Base-by-base conservation (phyloP, 2,329 filamentous ascomycete species). In the Monilinia fructigena region DNA sequence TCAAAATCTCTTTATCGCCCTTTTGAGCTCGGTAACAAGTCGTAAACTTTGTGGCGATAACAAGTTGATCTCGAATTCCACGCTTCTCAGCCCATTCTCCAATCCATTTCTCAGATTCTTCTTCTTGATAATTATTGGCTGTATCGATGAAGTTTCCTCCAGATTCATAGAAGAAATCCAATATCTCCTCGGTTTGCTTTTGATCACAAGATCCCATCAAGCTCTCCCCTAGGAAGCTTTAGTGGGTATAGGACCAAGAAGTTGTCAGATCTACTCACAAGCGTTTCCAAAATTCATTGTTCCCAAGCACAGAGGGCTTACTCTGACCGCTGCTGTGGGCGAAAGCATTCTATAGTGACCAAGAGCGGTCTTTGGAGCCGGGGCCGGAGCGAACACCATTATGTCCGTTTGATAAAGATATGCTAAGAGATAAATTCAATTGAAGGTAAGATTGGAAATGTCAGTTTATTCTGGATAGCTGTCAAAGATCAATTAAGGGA, bases 71-170 rank as follows among this genome's bases (percentile, higher is more conserved):
- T 31, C 89, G 83, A 67, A 85, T 85, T n/a, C 82, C 80, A 12
- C 86, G 83, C 68, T 82, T 82, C 72, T 82, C 80, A 85, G 90
- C 88, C 88, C 89, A 92, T 71, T 89, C 86, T 47, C 89, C 89
- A 66, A 92, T 79, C 85, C 88, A 89, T 63, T 73, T 76, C 76
- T 91, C 89, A 0, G 84, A 86, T 72, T 88, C 77, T 63, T 83
- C 85, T 67, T 82, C 71, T 50, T 74, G 88, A 77, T 91, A 91
- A 75, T 87, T 88, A 78, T 86, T 89, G 67, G 87, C 68, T 20
- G 86, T 89, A 75, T 90, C 88, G 74, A 90, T 87, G 75, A 90
- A 89, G 77, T 90, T 90, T 18, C 88, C 87, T 4, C 87, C 87
- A 0, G 81, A 78, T 20, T 80, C 79, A 63, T 78, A 80, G 76